Evolutionary conservation across 352 stramenopile species (phyloP).

Genomic region (Phytopythium ostracodes): DNA sequence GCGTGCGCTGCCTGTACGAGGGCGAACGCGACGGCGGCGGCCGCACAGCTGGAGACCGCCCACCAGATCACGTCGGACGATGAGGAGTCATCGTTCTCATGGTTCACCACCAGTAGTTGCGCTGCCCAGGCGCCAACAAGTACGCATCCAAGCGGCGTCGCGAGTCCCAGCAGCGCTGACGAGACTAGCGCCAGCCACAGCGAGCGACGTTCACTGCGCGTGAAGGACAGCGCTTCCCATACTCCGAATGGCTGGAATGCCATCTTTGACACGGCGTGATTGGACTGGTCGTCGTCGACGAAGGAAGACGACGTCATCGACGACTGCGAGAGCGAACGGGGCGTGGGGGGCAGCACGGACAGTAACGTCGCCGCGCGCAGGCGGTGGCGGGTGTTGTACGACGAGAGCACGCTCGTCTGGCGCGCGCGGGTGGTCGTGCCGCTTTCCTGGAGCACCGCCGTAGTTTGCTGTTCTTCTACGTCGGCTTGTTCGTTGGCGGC

Average conservation of each 20-base stretch:
- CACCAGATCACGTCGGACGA: background rate
- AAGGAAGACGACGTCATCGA: background rate
- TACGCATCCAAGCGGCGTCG: constrained; percentile 23
- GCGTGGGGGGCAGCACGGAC: constrained; percentile 1
- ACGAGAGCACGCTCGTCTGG: constrained; percentile 2
- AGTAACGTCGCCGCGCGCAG: constrained; percentile 2
- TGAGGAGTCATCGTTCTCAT: background rate
- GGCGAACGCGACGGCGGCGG: background rate
- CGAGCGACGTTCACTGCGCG: constrained; percentile 30
- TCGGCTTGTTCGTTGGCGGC: no score
- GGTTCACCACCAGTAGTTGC: background rate
- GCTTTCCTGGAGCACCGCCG: background rate
- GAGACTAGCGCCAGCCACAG: constrained; percentile 27
- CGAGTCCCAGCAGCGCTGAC: constrained; percentile 29
- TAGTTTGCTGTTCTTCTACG: no score
- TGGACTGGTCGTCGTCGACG: background rate
- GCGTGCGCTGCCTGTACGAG: background rate
- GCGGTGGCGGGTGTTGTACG: constrained; percentile 7
- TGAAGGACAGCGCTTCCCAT: constrained; percentile 22
- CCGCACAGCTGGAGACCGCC: background rate
- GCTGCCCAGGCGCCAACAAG: constrained; percentile 31
- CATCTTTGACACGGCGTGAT: constrained; percentile 4
- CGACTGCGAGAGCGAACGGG: background rate
- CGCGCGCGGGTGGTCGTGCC: background rate
- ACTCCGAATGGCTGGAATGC: constrained; percentile 16